Base-by-base conservation (phyloP, 345 rosid species). In the Pistacia vera region DNA sequence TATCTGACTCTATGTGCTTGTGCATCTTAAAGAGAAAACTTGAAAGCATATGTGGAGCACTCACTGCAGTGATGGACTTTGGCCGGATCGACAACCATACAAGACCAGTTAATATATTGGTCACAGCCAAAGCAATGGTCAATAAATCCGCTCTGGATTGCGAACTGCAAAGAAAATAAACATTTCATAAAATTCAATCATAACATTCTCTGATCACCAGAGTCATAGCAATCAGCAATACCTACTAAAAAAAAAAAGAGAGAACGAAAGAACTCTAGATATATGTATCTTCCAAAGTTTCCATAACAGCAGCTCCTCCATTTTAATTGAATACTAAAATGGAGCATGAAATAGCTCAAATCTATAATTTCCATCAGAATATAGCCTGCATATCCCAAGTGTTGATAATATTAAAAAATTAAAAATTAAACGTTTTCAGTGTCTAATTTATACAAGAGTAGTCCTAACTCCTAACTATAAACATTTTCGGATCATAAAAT, bases 91-190 rank as follows among this genome's bases (percentile, higher is more conserved):
- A 86, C 77, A 95, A 82, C 99, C 99, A 95, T 2, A 93, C 90
- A 46, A 95, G 86, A 76, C 99, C 97, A 36, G 94, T 70, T 77
- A 95, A 85, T 77, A 92, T 81, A 79, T 82, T 86, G 59, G 98
- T 93, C 14, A 95, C 99, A 5, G 97, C 96, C 73, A 93, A 90
- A 28, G 97, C 96, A 70, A 95, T 96, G 4, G 97, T 85, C 85
- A 95, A 72, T 33, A 95, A 80, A 87, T 93, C 99, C n/a, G 97
- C 97, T 79, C 98, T 87, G 16, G 99, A 92, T 78, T 90, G 99
- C n/a, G 98, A 86, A 86, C 99, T 92, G 82, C 75, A 56, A 80
- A 68, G 10, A 30, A 69, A 33, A 55, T 48, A 57, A 41, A 70
- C 52, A 48, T 12, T 20, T 60, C 44, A 56, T 68, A 35, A 17